Evolutionary conservation across 1,139 yeast species (phyloP).

Genomic region (Arxiozyma heterogenica): DNA sequence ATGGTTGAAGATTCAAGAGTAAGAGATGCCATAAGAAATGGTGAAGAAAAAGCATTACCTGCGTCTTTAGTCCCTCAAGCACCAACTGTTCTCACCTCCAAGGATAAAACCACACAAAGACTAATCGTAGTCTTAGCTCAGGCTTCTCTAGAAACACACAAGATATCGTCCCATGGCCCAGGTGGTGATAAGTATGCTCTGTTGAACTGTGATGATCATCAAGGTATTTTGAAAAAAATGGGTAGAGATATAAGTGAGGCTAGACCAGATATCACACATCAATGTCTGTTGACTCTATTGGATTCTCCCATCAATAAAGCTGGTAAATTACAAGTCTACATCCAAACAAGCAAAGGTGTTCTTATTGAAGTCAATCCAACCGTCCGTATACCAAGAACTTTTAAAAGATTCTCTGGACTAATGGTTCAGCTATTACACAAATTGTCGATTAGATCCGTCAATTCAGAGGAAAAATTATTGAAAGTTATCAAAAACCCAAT

Average conservation of each 20-base stretch:
- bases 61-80: slow-evolving; percentile 78
- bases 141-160: slow-evolving; percentile 93
- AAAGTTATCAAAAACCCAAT: slow-evolving; percentile 95
- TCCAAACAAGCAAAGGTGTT: slow-evolving; percentile 91
- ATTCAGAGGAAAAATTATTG: slow-evolving; percentile 85
- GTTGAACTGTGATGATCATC: slow-evolving; percentile 96
- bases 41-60: slow-evolving; percentile 39
- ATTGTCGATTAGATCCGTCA: slow-evolving; percentile 85
- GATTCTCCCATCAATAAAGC: slow-evolving; percentile 98
- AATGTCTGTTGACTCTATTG: slow-evolving; percentile 81
- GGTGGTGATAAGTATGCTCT: slow-evolving; percentile 90
- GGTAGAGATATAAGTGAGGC: slow-evolving; percentile 97
- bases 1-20: slow-evolving; percentile 40
- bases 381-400: slow-evolving; percentile 95
- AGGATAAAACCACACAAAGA: slow-evolving; percentile 75
- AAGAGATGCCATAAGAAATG: slow-evolving; percentile 34
- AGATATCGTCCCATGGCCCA: slow-evolving; percentile 62
- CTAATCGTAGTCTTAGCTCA: slow-evolving; percentile 86
- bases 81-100: slow-evolving; percentile 71
- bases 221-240: slow-evolving; percentile 88
- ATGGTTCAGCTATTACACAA: slow-evolving; percentile 95
- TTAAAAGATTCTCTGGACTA: slow-evolving; percentile 91
- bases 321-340: slow-evolving; percentile 90
- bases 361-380: slow-evolving; percentile 91
- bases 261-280: slow-evolving; percentile 95